Evolutionary conservation across 2,329 filamentous ascomycete species (phyloP), one percentile per base, ranked within the genome.

Genomic region (Xylariomycetidae sp.): DNA sequence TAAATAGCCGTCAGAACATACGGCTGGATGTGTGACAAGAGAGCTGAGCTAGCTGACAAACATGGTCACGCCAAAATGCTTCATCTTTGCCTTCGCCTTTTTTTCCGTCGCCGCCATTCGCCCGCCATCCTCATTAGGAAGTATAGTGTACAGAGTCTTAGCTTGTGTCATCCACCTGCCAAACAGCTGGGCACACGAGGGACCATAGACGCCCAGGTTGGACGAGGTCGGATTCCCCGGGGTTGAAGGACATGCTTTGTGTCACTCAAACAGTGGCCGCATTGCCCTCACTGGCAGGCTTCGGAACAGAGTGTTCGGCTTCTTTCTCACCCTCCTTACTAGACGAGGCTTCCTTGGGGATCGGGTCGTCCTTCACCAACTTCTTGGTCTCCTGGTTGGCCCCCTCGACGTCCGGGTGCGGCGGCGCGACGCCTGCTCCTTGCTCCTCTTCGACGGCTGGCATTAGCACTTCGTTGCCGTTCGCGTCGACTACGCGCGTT

Each of bases 401-500:
- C 23, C 76, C 76, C 43, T 82, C 67, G 7, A 79, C 72, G 49
- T 78, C 74, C 6, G 74, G 74, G 46, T 78, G 74, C 13, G 74
- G 74, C 22, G 74, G 74, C 7, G 74, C 74, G 19, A 76, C 70
- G 31, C 56, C 61, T 10, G 47, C 63, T 12, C 44, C 58, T 29
- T 56, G 48, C 18, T 57, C 54, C 30, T 61, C 65, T 24, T 61
- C 68, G n/a, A n/a, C n/a, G 16, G 59, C 56, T 10, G 65, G 63
- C 20, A 59, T 48, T 9, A 58, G 57, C n/a, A 95, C 62, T 54
- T 93, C 85, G 46, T 89, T 87, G 39, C 89, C 92, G 26, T 78
- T 59, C 32, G 75, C 76, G 59, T 95, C 87, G 25, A 95, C 70
- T 35, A 96, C 63, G 37, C 86, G 81, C 7, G 88, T 95, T 44